Conservation (phyloP, 352 stramenopile species). For the Pythium utonaiense region DNA sequence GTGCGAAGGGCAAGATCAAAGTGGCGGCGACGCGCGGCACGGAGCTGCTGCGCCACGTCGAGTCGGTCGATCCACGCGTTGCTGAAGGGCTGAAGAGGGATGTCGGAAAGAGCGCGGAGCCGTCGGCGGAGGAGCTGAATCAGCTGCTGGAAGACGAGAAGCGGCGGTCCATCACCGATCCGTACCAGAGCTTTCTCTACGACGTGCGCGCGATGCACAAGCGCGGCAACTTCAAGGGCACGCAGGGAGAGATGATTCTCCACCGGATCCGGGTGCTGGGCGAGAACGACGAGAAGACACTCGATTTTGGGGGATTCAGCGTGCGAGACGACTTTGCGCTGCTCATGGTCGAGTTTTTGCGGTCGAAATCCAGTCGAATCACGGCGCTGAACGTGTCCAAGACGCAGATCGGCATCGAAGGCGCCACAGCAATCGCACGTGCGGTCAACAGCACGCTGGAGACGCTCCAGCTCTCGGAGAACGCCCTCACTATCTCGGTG, state of each 20-base stretch:
- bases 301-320: constrained; percentile 53
- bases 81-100: constrained; percentile 52
- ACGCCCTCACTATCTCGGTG: constrained; percentile 29
- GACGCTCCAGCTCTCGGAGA: constrained; percentile 46
- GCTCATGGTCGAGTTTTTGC: constrained; percentile 50
- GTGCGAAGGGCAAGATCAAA: constrained; percentile 23
- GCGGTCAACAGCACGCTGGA: constrained; percentile 41
- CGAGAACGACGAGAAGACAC: constrained; percentile 26
- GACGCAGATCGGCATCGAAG: constrained; percentile 52
- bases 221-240: constrained; percentile 65
- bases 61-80: constrained; percentile 51
- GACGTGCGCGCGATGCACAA: constrained; percentile 58
- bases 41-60: constrained; percentile 38
- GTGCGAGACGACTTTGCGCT: constrained; percentile 61
- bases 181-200: constrained; percentile 62
- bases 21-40: constrained; percentile 44
- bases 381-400: constrained; percentile 37
- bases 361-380: constrained; percentile 48
- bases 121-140: constrained; percentile 33
- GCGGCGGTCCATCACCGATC: constrained; percentile 47
- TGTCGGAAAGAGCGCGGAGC: background rate
- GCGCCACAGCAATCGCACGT: constrained; percentile 33
- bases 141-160: constrained; percentile 66
- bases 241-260: constrained; percentile 48
- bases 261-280: constrained; percentile 47